Percentiles rank a stretch among this genome's conserved stretches.
phyloP scores from a whole-genome alignment of 192 early-diverging fungal species.

The Rhizoclosmatium globosum region DNA sequence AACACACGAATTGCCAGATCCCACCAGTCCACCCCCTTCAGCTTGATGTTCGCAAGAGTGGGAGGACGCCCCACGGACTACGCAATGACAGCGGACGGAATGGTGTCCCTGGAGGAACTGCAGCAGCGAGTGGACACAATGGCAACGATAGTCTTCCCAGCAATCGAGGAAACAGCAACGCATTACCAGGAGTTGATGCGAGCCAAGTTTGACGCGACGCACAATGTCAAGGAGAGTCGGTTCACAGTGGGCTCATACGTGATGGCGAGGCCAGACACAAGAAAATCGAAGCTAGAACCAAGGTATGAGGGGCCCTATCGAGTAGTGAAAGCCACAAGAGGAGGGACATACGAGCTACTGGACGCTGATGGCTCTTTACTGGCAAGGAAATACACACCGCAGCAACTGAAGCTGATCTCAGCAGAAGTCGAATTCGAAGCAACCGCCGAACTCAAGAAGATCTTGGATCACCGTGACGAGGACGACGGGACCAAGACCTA shows the following conservation, averaged over 20 bases:
- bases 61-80: no score
- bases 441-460: no score
- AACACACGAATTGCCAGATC: no score
- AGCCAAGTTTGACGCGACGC: background rate
- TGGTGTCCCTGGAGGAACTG: background rate
- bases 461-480: background rate
- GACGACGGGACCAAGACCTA: background rate
- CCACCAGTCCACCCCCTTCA: no score
- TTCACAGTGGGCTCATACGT: background rate
- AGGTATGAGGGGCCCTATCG: background rate
- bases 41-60: no score
- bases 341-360: background rate
- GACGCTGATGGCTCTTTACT: background rate
- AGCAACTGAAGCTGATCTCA: no score
- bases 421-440: no score
- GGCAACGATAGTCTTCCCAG: background rate
- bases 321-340: background rate
- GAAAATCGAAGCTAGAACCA: background rate
- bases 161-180: background rate
- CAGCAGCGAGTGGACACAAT: background rate
- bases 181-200: background rate
- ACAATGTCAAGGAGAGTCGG: background rate
- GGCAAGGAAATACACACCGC: background rate
- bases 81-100: background rate
- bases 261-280: background rate